These are phyloP conservation scores for Blastocystis sp. DNA, from an alignment of 352 stramenopile species.

Conservation along the genomic window DNA sequence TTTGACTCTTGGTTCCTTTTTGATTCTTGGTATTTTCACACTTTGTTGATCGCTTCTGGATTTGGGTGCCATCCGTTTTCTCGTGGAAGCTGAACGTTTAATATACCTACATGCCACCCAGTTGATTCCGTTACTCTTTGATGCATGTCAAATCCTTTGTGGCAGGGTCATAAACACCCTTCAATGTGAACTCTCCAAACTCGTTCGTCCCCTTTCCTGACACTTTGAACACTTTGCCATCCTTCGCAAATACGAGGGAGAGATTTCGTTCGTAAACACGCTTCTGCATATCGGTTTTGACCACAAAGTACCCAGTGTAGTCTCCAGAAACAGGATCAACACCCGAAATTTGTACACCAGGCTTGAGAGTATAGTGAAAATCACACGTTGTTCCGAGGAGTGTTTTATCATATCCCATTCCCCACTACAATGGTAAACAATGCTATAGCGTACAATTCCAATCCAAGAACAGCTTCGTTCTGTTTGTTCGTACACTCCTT, in stretches of 20 bases:
- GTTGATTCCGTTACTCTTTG: neutral
- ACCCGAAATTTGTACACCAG: neutral
- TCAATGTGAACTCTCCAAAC: conserved; percentile 11
- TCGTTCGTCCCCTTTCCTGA: conserved; percentile 33
- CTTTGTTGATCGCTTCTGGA: neutral
- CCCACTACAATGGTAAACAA: conserved; percentile 2
- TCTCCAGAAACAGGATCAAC: neutral
- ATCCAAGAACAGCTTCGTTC: neutral
- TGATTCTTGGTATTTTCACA: neutral
- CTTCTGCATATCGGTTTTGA: neutral
- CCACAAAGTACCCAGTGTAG: conserved; percentile 35
- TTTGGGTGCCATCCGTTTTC: neutral
- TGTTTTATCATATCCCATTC: conserved; percentile 5
- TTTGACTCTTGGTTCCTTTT: neutral
- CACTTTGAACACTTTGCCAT: neutral
- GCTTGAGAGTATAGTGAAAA: neutral
- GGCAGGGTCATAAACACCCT: neutral
- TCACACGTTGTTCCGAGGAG: conserved; percentile 36
- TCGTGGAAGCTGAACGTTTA: neutral
- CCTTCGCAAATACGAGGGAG: neutral
- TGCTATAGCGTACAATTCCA: neutral
- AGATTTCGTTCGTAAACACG: conserved; percentile 26
- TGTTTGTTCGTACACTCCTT: conserved; percentile 19
- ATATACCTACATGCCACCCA: neutral
- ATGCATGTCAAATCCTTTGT: conserved; percentile 39